These are phyloP conservation scores for Aspergillus sp. DNA, from an alignment of 2,329 filamentous ascomycete species.

Conservation along the genomic window DNA sequence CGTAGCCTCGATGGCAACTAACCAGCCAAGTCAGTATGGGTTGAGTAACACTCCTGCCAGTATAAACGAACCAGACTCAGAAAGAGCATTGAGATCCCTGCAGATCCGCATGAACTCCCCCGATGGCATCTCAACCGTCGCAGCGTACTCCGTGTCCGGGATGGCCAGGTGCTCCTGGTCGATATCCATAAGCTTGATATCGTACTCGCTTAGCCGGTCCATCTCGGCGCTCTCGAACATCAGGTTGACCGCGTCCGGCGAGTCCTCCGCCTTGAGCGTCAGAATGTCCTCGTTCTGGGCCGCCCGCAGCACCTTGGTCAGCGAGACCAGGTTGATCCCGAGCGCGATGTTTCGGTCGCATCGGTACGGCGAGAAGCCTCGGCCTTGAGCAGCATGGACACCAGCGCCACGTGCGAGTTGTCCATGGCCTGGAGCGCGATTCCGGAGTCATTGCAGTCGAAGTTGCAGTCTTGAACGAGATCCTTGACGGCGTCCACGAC, in stretches of 20 bases:
- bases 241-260: constrained; percentile 89
- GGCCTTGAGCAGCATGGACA: constrained; percentile 97
- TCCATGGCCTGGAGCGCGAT: constrained; percentile 99
- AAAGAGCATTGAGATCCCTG: constrained; percentile 81
- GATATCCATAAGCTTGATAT: constrained; percentile 99
- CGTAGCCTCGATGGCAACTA: constrained; percentile 88
- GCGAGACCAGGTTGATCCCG: constrained; percentile 89
- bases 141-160: constrained; percentile 95
- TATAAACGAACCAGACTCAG: constrained; percentile 71
- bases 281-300: constrained; percentile 91
- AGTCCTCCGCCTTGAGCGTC: constrained; percentile 94
- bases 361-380: constrained; percentile 90
- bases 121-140: constrained; percentile 80
- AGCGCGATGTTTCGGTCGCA: constrained; percentile 99
- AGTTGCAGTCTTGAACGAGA: constrained; percentile 98
- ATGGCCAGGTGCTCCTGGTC: constrained; percentile 99
- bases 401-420: constrained; percentile 97
- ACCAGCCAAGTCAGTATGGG: too few relatives aligned
- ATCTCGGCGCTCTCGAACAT: constrained; percentile 83
- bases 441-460: constrained; percentile 99
- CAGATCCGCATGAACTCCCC: constrained; percentile 91
- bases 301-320: constrained; percentile 93
- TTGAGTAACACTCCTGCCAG: too few relatives aligned
- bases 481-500: constrained; percentile 99
- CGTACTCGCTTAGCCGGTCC: constrained; percentile 95